phyloP scores from a whole-genome alignment of 2,329 filamentous ascomycete species.

The Dothistroma septosporum region DNA sequence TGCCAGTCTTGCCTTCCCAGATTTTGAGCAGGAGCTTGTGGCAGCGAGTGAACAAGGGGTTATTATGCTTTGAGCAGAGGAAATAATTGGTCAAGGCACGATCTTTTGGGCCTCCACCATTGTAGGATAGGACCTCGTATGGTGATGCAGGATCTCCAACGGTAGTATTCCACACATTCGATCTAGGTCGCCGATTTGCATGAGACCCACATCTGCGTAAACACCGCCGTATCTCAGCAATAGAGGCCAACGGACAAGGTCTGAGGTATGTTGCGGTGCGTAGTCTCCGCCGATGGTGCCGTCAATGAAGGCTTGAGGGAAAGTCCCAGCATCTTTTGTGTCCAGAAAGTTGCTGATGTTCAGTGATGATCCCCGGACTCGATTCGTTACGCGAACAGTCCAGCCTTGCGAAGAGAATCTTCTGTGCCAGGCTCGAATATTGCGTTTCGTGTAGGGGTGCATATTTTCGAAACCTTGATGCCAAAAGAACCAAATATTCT shows the following conservation, averaged over 20 bases:
- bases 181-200: constrained; percentile 57
- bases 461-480: constrained; percentile 48
- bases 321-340: constrained; percentile 40
- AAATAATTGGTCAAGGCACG: constrained; percentile 50
- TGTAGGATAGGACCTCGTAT: constrained; percentile 50
- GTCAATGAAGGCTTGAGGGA: constrained; percentile 51
- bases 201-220: constrained; percentile 55
- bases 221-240: constrained; percentile 56
- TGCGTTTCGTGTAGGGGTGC: constrained; percentile 52
- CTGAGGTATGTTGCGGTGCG: constrained; percentile 53
- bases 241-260: constrained; percentile 56
- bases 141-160: constrained; percentile 46
- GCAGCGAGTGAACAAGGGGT: constrained; percentile 48
- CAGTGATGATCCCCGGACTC: constrained; percentile 41
- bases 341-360: constrained; percentile 51
- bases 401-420: constrained; percentile 52
- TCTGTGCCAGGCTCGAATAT: constrained; percentile 52
- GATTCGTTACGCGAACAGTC: constrained; percentile 52
- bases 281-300: constrained; percentile 49
- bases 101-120: constrained; percentile 35
- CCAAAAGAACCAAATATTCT: constrained; percentile 60
- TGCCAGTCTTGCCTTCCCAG: constrained; percentile 51
- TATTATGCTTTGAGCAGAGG: constrained; percentile 38
- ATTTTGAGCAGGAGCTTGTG: constrained; percentile 51
- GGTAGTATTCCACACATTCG: constrained; percentile 52